phyloP scores from a whole-genome alignment of 2,329 filamentous ascomycete species.

The Fusarium euwallaceae region DNA sequence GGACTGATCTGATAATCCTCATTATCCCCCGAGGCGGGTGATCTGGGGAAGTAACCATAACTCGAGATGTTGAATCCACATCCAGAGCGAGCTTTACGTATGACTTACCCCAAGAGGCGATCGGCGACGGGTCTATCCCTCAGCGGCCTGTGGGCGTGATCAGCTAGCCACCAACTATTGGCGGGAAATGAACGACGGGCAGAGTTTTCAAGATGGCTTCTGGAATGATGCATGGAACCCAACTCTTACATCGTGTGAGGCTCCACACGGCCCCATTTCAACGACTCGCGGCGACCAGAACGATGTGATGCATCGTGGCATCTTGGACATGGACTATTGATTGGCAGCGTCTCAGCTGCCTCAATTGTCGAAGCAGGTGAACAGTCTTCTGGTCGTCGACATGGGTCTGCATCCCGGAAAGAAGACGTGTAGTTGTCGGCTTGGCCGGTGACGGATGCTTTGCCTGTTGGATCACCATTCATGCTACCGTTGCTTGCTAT shows the following conservation, averaged over 20 bases:
- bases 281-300: constrained; percentile 26
- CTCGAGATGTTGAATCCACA: constrained; percentile 23
- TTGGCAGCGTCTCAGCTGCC: constrained; percentile 17
- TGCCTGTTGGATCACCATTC: neutral
- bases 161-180: constrained; percentile 18
- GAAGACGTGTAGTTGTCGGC: neutral
- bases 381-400: neutral
- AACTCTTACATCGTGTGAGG: constrained; percentile 34
- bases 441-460: neutral
- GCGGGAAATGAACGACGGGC: constrained; percentile 29
- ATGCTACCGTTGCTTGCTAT: neutral
- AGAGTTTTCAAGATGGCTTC: constrained; percentile 40
- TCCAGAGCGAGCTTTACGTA: constrained; percentile 17
- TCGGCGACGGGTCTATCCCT: constrained; percentile 15
- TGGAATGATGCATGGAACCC: constrained; percentile 34
- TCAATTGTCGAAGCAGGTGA: neutral
- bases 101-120: constrained; percentile 20
- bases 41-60: constrained; percentile 34
- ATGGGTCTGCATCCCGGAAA: neutral
- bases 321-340: constrained; percentile 14
- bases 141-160: constrained; percentile 25
- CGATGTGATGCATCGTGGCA: constrained; percentile 21
- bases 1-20: constrained; percentile 14
- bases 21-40: constrained; percentile 22
- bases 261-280: constrained; percentile 20